These are phyloP conservation scores for Claviceps sp. DNA, from an alignment of 2,329 filamentous ascomycete species.

Conservation along the genomic window DNA sequence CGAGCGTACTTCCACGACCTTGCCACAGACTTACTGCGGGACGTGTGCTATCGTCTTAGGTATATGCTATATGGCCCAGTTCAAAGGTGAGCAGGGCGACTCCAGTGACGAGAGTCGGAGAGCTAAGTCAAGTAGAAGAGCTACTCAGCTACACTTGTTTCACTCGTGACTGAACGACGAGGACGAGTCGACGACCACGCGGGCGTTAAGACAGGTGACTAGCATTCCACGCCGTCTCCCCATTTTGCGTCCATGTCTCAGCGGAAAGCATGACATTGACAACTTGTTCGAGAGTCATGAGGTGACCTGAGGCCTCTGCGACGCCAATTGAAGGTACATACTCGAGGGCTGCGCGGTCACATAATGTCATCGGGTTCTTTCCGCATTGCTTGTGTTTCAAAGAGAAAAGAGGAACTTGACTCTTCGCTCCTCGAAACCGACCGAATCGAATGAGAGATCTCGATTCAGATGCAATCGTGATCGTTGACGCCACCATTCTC, in stretches of 20 bases:
- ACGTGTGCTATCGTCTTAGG: neutral
- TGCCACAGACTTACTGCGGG: too few relatives aligned
- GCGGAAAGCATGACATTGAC: neutral
- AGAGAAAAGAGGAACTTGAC: too few relatives aligned
- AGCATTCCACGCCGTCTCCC: neutral
- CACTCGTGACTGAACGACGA: neutral
- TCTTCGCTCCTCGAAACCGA: neutral
- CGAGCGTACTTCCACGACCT: too few relatives aligned
- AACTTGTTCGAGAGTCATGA: neutral
- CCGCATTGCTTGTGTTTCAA: neutral
- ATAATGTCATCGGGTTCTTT: neutral
- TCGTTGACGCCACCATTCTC: neutral
- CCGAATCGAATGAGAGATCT: neutral
- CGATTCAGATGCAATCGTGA: neutral
- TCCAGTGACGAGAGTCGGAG: neutral
- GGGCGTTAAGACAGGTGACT: neutral
- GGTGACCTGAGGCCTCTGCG: neutral
- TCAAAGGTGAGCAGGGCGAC: neutral
- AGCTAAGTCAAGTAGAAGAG: neutral
- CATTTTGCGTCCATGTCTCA: neutral
- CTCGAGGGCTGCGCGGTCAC: neutral
- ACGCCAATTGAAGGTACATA: neutral
- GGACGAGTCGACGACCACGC: neutral
- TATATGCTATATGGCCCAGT: neutral
- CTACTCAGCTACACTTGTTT: neutral